Evolutionary conservation across 2,329 filamentous ascomycete species (phyloP), one percentile per base, ranked within the genome.

Genomic region (Colletotrichum shisoi): DNA sequence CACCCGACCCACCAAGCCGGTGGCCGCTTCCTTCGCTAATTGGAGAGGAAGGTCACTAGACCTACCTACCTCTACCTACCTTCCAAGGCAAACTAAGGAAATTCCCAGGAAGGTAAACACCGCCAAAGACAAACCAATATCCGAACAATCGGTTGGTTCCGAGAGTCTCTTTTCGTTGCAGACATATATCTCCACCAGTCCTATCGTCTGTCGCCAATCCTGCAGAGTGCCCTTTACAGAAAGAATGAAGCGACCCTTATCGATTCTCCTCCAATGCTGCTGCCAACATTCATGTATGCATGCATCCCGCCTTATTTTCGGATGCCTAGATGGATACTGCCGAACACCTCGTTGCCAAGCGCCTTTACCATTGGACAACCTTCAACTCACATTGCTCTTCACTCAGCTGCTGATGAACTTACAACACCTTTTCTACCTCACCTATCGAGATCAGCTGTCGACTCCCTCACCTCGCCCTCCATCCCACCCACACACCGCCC

Each of bases 1-100:
- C 63, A 63, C 59, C 63, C 59, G 63, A 67, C 63, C 53, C 40
- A 57, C 53, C 37, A 67, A 40, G 37, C 60, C 52, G 63, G 52
- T 46, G 45, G 56, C 63, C 45, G 63, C 63, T 63, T 42, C 60
- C 59, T 59, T 51, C 40, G 53, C 24, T 31, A 44, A 34, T 9
- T 15, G 15, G 4, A 12, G n/a, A 17, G 52, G 27, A 13, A 37
- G 51, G 51, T 39, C 27, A 11, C 48, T 51, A 21, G 8, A 4
- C 13, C 45, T 13, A 4, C 13, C 45, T 13, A 17, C 27, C 27
- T 34, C 48, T 51, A 17, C 27, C 48, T 34, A 9, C 34, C 34
- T 27, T 27, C 24, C 24, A 27, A 51, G 24, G 34, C 11, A 51
- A 34, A 34, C 27, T 21, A 21, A 57, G 63, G 53, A 46, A 42